These are phyloP conservation scores for Adansonia grandidieri DNA, from an alignment of 441 rosid genomes.

Conservation along the genomic window DNA sequence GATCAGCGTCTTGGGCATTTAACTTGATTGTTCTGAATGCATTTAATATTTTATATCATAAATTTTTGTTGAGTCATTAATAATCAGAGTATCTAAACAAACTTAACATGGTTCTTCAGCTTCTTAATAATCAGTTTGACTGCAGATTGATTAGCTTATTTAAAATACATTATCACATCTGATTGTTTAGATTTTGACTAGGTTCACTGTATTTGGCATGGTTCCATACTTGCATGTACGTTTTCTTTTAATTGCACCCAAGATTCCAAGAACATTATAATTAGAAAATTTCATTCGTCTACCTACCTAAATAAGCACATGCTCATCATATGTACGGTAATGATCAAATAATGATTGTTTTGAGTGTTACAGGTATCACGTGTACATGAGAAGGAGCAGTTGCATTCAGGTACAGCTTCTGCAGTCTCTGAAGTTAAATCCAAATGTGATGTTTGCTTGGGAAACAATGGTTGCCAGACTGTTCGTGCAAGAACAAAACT, in stretches of 20 bases:
- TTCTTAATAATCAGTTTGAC: not conserved
- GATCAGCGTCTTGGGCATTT: not conserved
- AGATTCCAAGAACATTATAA: not conserved
- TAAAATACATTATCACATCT: not conserved
- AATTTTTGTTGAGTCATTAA: not conserved
- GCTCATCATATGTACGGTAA: not conserved
- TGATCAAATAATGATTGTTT: slow-evolving; percentile 18
- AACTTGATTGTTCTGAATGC: not conserved
- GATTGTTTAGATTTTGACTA: no score
- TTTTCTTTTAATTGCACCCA: no score
- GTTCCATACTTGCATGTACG: not conserved
- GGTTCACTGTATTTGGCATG: not conserved
- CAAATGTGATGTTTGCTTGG: slow-evolving; percentile 58
- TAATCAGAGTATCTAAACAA: no score
- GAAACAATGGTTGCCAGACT: slow-evolving; percentile 59
- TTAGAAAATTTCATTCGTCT: not conserved
- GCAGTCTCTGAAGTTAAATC: slow-evolving; percentile 30
- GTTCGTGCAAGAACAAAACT: slow-evolving; percentile 84
- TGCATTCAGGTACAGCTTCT: slow-evolving; percentile 39
- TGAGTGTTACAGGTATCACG: slow-evolving; percentile 47
- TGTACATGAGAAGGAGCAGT: slow-evolving; percentile 41
- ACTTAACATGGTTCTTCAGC: not conserved
- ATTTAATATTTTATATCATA: not conserved
- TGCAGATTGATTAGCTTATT: not conserved
- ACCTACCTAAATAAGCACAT: not conserved